Evolutionary conservation across 1,139 yeast species (phyloP).

Genomic region (Yamadazyma dendronema): DNA sequence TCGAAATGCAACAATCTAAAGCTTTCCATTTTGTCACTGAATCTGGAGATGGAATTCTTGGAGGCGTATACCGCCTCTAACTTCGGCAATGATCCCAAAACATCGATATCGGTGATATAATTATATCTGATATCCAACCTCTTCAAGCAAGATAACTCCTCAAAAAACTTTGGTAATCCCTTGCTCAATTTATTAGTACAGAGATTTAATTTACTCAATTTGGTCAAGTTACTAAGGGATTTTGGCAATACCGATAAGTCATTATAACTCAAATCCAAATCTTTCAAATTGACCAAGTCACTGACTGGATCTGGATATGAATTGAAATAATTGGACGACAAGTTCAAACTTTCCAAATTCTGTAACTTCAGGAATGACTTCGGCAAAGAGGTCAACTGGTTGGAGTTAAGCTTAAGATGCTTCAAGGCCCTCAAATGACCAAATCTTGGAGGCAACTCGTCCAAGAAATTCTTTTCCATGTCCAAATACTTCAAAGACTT

Average conservation of each 20-base stretch:
- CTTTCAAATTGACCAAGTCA: constrained; percentile 56
- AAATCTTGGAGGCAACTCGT: constrained; percentile 57
- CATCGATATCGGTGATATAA: constrained; percentile 60
- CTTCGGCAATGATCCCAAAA: constrained; percentile 60
- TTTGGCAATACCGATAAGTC: constrained; percentile 60
- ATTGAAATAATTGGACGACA: constrained; percentile 78
- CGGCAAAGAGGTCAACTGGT: constrained; percentile 69
- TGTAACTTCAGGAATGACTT: constrained; percentile 54
- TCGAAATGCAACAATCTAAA: constrained; percentile 54
- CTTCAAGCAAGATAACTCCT: constrained; percentile 54
- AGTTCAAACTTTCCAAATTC: constrained; percentile 59
- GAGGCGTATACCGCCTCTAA: constrained; percentile 74
- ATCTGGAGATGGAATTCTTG: constrained; percentile 73
- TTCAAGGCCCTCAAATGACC: constrained; percentile 54
- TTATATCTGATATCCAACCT: constrained; percentile 81
- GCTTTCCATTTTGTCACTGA: constrained; percentile 59
- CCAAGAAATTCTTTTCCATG: constrained; percentile 74
- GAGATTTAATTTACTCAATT: constrained; percentile 66
- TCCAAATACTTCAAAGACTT: constrained; percentile 67
- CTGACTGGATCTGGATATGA: constrained; percentile 71
- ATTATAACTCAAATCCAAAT: constrained; percentile 82
- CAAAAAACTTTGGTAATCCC: constrained; percentile 53
- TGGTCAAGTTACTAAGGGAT: constrained; percentile 56
- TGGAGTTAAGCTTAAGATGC: constrained; percentile 63
- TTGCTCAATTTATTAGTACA: constrained; percentile 71